Evolutionary conservation across 2,329 filamentous ascomycete species (phyloP).

Genomic region (Cladosporium halotolerans): DNA sequence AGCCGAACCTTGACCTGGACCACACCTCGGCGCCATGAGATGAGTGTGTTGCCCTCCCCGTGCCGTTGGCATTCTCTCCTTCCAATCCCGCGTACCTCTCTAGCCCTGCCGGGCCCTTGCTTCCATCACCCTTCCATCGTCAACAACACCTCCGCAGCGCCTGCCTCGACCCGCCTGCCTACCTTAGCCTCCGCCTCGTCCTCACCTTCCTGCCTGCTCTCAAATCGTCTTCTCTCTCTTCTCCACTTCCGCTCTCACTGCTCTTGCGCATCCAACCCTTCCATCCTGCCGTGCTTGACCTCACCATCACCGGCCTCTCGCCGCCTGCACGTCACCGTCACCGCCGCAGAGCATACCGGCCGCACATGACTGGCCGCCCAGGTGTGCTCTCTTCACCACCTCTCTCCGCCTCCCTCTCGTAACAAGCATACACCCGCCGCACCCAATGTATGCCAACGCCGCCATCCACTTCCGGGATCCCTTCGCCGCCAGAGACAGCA

Average conservation of each 20-base stretch:
- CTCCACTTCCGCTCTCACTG: not conserved
- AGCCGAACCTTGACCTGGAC: conserved; percentile 8
- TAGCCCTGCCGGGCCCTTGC: conserved; percentile 9
- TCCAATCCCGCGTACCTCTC: not conserved
- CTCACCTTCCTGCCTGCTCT: not conserved
- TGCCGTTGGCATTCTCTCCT: conserved; percentile 2
- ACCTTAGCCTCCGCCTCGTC: not conserved
- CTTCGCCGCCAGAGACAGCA: conserved; percentile 26
- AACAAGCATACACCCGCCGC: conserved; percentile 17
- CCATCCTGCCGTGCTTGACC: not conserved
- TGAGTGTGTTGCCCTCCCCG: conserved; percentile 1
- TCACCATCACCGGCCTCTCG: not conserved
- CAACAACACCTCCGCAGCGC: conserved; percentile 6
- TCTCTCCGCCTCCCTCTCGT: conserved; percentile 8
- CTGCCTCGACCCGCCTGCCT: not conserved
- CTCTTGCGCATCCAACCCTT: not conserved
- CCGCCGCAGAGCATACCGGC: not conserved
- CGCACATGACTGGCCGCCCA: conserved; percentile 11
- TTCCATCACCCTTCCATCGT: conserved; percentile 2
- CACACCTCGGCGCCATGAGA: conserved; percentile 10
- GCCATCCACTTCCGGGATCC: conserved; percentile 31
- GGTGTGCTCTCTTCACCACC: conserved; percentile 2
- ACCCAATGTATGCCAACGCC: conserved; percentile 30
- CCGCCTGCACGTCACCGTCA: not conserved
- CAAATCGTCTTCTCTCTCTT: not conserved